Base-by-base conservation (phyloP, 148 eudicot species). In the Rheum nobile region DNA sequence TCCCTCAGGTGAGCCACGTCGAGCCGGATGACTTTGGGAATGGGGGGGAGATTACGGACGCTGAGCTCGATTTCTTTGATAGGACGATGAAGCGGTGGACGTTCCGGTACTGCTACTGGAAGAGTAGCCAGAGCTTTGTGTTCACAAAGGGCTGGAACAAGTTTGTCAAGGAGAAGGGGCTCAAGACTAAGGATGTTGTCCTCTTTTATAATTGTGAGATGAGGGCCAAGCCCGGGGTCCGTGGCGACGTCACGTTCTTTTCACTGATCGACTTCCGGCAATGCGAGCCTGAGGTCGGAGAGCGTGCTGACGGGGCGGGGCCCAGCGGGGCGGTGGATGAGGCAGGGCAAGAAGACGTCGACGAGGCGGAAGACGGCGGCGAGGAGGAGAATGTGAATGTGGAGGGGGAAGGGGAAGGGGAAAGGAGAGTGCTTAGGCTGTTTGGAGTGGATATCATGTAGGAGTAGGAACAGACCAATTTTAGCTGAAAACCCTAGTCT, bases 71-170 rank as follows among this genome's bases (percentile, higher is more conserved):
- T 0, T 80, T 86, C 41, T 74, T 37, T 22, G 87, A 86, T 29
- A 67, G 44, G 6, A 14, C n/a, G 0, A 84, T 77, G 86, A 82
- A 16, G 71, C 12, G 35, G 50, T 82, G 90, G 87, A 79, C 76
- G 10, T 86, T 86, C 19, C 50, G 87, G 55, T 86, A 84, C 52
- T 84, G 83, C 39, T 86, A 84, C 29, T 86, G 87, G 90, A 78
- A 77, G 43, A 84, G 89, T 63, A 84, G 89, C 57, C 85, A 84
- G 35, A 86, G 89, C 38, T 86, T 12, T 32, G 87, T 84, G 32
- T 84, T 86, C 34, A 86, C 87, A 0, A 80, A 82, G 72, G 90
- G 90, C 13, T 86, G 90, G 90, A 86, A 79, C 77, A 70, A 74
- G 73, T 86, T 86, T 74, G 86, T 84, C 12, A 86, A 65, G 79